Conservation (phyloP, 352 stramenopile genomes). For the Phytophthora chlamydospora region DNA sequence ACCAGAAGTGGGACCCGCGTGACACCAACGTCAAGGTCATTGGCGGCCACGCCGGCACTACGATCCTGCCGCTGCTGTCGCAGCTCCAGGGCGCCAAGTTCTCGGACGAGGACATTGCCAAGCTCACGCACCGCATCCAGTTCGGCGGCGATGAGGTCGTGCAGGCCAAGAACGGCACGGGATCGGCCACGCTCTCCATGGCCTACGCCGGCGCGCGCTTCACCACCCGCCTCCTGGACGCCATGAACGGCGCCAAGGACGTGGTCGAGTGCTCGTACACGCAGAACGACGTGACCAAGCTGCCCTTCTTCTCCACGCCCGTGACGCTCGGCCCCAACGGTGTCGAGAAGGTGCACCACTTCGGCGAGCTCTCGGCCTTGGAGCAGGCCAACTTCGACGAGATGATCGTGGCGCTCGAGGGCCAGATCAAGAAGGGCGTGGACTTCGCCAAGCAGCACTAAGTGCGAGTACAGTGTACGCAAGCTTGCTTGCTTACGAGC, state of each 20-base stretch:
- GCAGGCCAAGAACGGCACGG: slow-evolving; percentile 95
- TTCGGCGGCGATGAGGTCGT: slow-evolving; percentile 97
- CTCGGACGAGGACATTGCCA: slow-evolving; percentile 93
- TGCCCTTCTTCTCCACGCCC: slow-evolving; percentile 96
- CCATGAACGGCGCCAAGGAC: slow-evolving; percentile 94
- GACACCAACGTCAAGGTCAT: slow-evolving; percentile 95
- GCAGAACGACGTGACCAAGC: slow-evolving; percentile 95
- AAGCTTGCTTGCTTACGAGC: slow-evolving; percentile 9
- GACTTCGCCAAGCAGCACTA: slow-evolving; percentile 83
- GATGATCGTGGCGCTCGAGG: slow-evolving; percentile 88
- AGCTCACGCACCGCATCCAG: slow-evolving; percentile 97
- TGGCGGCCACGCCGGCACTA: slow-evolving; percentile 98
- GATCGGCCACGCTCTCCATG: slow-evolving; percentile 99
- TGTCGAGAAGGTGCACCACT: slow-evolving; percentile 95
- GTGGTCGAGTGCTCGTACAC: slow-evolving; percentile 98
- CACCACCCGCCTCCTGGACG: slow-evolving; percentile 92
- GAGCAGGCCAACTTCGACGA: slow-evolving; percentile 92
- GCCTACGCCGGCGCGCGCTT: slow-evolving; percentile 98
- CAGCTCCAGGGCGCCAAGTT: slow-evolving; percentile 94
- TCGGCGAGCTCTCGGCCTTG: slow-evolving; percentile 83
- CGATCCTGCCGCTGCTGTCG: slow-evolving; percentile 98
- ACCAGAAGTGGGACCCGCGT: slow-evolving; percentile 80
- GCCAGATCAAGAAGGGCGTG: slow-evolving; percentile 90
- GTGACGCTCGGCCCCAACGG: slow-evolving; percentile 97
- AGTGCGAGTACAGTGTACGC: neutral